Conservation (phyloP, 2,329 filamentous ascomycete genomes). For the Mycosphaerella sp. region DNA sequence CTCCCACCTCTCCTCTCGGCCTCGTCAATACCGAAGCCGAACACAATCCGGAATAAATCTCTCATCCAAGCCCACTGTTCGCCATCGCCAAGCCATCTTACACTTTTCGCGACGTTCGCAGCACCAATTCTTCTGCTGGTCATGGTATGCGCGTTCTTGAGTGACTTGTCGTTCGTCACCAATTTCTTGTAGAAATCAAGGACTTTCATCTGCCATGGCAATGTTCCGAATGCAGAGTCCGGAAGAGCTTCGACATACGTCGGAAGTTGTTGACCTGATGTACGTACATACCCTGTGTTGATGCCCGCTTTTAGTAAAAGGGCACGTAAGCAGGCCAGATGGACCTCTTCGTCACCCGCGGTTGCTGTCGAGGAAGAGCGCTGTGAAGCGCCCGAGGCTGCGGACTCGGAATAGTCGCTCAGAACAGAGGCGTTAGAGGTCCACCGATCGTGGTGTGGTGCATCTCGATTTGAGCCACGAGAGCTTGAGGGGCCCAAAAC, state of each 20-base stretch:
- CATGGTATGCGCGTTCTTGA: conserved; percentile 51
- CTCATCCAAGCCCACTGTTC: conserved; percentile 72
- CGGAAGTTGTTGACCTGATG: conserved; percentile 54
- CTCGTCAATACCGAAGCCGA: conserved; percentile 77
- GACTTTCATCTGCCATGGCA: conserved; percentile 63
- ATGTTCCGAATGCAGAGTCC: conserved; percentile 68
- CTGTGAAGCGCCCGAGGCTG: conserved; percentile 47
- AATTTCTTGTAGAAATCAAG: conserved; percentile 75
- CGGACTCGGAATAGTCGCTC: conserved; percentile 69
- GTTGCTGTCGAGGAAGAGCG: conserved; percentile 68
- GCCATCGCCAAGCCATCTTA: conserved; percentile 66
- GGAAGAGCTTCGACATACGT: conserved; percentile 71
- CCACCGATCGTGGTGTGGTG: conserved; percentile 63
- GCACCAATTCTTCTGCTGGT: conserved; percentile 59
- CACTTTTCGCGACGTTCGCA: conserved; percentile 72
- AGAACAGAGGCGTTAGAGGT: conserved; percentile 69
- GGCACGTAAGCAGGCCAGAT: conserved; percentile 69
- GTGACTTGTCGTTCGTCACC: conserved; percentile 65
- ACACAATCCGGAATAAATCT: conserved; percentile 78
- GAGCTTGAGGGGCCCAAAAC: conserved; percentile 65
- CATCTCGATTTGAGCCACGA: conserved; percentile 31
- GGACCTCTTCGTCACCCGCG: conserved; percentile 64
- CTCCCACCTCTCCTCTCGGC: conserved; percentile 37
- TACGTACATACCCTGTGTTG: conserved; percentile 71
- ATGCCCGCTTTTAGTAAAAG: conserved; percentile 78